A percentile compares a stretch with the other conserved stretches of the same genome.
Evolutionary conservation across 805 yeast genomes (phyloP).

Genomic region (Blastobotrys muscicola): DNA sequence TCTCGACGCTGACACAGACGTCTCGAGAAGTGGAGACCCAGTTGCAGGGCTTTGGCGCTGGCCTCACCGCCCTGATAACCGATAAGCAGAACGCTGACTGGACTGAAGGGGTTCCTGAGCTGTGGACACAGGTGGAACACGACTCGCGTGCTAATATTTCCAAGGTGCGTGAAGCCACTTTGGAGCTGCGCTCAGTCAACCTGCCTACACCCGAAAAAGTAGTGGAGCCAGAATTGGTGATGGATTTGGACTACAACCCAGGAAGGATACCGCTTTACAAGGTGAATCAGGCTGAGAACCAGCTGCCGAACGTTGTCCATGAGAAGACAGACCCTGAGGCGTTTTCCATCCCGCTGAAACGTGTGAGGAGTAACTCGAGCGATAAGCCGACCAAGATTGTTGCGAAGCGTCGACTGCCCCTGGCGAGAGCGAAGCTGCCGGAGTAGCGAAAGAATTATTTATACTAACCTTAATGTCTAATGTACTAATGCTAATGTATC

Average conservation of each 20-base stretch:
- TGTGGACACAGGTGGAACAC: conserved; percentile 1
- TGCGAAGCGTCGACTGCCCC: background rate
- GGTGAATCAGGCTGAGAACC: conserved; percentile 1
- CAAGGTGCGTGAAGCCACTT: background rate
- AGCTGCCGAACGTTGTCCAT: background rate
- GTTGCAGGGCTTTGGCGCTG: too few species aligned
- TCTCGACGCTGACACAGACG: too few species aligned
- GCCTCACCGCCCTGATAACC: background rate
- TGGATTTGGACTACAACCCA: background rate
- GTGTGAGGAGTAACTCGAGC: background rate
- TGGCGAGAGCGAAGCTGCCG: background rate
- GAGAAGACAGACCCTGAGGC: background rate
- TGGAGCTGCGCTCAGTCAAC: background rate
- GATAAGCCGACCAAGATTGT: background rate
- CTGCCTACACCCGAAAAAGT: background rate
- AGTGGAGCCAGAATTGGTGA: too few species aligned
- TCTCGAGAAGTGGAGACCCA: too few species aligned
- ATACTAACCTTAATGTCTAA: background rate
- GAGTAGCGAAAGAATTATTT: background rate
- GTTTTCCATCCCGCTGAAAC: background rate
- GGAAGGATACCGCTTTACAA: conserved; percentile 4
- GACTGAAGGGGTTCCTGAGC: background rate
- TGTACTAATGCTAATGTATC: background rate
- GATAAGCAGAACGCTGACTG: background rate
- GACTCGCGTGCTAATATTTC: background rate